Percentiles rank a stretch among this genome's conserved stretches.
These are phyloP conservation scores for Hypsizygus ulmarius DNA, from an alignment of 1,284 basidiomycete species.

Conservation along the genomic window DNA sequence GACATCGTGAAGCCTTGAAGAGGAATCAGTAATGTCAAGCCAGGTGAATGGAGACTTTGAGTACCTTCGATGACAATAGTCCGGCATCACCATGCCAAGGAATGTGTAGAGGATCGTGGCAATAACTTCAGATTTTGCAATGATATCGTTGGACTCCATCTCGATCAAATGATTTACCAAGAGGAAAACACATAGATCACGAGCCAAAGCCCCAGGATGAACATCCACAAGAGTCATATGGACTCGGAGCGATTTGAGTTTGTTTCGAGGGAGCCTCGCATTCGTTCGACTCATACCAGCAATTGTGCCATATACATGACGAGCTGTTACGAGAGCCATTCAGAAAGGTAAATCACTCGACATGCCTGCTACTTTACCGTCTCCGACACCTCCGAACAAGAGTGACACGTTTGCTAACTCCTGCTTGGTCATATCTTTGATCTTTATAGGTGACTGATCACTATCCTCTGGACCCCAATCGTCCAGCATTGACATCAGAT, in stretches of 20 bases:
- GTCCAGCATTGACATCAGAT: neutral
- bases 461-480: neutral
- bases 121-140: neutral
- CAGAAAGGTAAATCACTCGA: neutral
- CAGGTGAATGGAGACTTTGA: neutral
- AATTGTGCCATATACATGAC: constrained; percentile 12
- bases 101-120: neutral
- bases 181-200: constrained; percentile 11
- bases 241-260: neutral
- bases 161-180: neutral
- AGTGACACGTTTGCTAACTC: constrained; percentile 5
- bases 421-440: neutral
- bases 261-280: neutral
- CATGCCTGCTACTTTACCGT: constrained; percentile 3
- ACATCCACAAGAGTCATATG: constrained; percentile 14
- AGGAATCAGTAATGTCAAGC: neutral
- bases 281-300: neutral
- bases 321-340: constrained; percentile 1
- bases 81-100: neutral
- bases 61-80: neutral
- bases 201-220: constrained; percentile 9
- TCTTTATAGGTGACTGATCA: neutral
- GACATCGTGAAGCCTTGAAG: neutral
- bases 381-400: constrained; percentile 14
- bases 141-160: neutral